Percentiles rank a stretch among this genome's conserved stretches.
Conservation (phyloP, 2,329 filamentous ascomycete genomes). For the Fusarium torulosum region DNA sequence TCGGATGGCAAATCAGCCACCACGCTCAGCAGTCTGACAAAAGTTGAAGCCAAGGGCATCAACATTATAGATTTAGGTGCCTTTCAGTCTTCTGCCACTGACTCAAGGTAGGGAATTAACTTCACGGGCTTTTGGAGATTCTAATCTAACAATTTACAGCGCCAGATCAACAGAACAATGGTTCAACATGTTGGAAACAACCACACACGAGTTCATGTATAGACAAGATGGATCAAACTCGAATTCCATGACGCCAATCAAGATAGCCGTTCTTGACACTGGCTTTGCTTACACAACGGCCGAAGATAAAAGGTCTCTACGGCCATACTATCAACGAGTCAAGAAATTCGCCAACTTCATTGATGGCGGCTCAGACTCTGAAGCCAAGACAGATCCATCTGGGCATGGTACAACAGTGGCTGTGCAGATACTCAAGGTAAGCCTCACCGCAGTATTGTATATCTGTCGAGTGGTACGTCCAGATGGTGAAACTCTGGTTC, state of each 20-base stretch:
- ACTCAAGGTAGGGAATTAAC: not conserved
- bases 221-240: not conserved
- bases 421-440: not conserved
- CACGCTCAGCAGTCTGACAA: not conserved
- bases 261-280: not conserved
- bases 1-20: not conserved
- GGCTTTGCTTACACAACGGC: not conserved
- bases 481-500: not conserved
- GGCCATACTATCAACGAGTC: not conserved
- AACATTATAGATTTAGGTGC: not conserved
- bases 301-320: not conserved
- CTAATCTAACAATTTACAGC: not conserved
- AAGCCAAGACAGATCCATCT: not conserved
- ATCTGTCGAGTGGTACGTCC: not conserved
- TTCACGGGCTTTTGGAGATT: rapidly evolving
- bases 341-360: not conserved
- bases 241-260: rapidly evolving
- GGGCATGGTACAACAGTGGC: not conserved
- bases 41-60: not conserved
- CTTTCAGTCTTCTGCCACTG: not conserved
- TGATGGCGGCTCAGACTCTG: not conserved
- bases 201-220: not conserved
- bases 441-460: not conserved
- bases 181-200: not conserved
- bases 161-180: not conserved